Evolutionary conservation across 2,329 filamentous ascomycete genomes (phyloP).

Genomic region (Pestalotiopsis sp.): DNA sequence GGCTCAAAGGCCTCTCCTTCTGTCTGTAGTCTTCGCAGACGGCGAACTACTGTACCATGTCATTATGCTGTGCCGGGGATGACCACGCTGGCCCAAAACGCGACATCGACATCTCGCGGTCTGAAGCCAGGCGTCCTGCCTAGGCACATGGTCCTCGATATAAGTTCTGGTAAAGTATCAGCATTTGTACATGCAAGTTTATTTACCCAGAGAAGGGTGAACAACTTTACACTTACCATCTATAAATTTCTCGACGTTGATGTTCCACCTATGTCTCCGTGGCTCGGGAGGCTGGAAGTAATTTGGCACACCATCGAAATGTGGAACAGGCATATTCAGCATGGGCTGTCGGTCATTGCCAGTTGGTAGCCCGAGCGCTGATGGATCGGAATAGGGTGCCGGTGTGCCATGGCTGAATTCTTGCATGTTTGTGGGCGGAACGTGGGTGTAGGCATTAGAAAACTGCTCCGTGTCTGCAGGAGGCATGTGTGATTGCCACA

Average conservation of each 20-base stretch:
- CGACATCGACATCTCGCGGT: conserved; percentile 26
- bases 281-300: background rate
- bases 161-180: conserved; percentile 21
- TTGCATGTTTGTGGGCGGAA: background rate
- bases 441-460: background rate
- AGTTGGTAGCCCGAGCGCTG: background rate
- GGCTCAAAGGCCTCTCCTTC: background rate
- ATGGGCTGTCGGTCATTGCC: background rate
- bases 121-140: conserved; percentile 30
- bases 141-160: conserved; percentile 24
- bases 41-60: background rate
- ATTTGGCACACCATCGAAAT: background rate
- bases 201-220: background rate
- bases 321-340: background rate
- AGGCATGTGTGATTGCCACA: background rate
- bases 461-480: background rate
- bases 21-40: background rate
- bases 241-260: conserved; percentile 30
- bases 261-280: conserved; percentile 1
- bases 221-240: conserved; percentile 24
- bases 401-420: background rate
- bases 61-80: background rate
- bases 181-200: background rate
- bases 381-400: background rate
- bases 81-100: conserved; percentile 30